Base-by-base conservation (phyloP, 169 alveolate genomes). In the Plasmodium reichenowi region DNA sequence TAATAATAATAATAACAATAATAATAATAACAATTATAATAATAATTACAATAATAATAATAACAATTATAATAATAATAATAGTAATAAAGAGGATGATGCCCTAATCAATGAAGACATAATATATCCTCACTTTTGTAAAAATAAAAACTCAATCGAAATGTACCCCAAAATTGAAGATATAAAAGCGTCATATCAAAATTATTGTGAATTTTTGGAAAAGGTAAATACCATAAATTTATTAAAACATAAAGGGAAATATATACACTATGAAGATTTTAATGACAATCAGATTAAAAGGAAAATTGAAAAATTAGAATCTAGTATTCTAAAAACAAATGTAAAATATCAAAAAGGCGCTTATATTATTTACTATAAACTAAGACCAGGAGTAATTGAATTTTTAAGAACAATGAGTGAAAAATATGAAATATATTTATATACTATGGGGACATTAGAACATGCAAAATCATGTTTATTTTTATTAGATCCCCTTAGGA, bases 331-430 rank as follows among this genome's bases (percentile, higher is more conserved):
- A 38, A 88, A 88, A 52, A 91, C 95, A 10, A 73, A 72, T 56
- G 92, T 88, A 58, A 74, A 88, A 59, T 85, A 93, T 63, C 93
- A 91, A 48, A 54, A 68, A 74, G 95, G 92, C 9, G 88, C 50
- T 29, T 90, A 76, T 62, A 83, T 80, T 13, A 80, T 88, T 32
- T 95, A 80, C 62, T 94, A 93, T 45, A 94, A 94, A 74, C 88
- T 95, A 38, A 92, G 97, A 83, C 97, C 97, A n/a, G 97, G 97
- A 6, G 97, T 95, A 0, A 88, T 93, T 66, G 83, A 94, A 59
- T 94, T 95, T 88, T 66, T 95, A 52, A 80, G 80, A 66, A 58
- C 72, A 12, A 66, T 93, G 66, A 66, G 93, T 52, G 80, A 89
- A 64, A 74, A 75, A 47, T 95, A 74, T 66, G 95, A 93, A 70